A percentile compares a stretch with the other conserved stretches of the same genome.
Conservation (phyloP, 1,284 basidiomycete species). For the Neolentinus lepideus region DNA sequence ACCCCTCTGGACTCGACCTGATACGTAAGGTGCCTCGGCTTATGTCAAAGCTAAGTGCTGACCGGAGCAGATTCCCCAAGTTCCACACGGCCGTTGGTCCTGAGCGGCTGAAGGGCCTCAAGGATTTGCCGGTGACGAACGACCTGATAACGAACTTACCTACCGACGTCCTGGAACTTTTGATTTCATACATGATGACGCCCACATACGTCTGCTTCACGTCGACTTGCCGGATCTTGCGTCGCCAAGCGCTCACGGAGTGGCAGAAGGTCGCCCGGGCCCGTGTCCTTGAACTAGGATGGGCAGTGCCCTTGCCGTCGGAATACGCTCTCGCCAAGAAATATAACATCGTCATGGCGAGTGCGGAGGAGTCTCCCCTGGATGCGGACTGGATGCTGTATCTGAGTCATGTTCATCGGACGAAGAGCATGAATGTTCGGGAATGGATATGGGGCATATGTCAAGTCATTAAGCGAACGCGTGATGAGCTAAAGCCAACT, state of each 20-base stretch:
- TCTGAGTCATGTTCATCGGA: constrained; percentile 17
- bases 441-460: constrained; percentile 18
- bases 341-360: constrained; percentile 10
- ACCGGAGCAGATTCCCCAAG: constrained; percentile 15
- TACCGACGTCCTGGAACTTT: constrained; percentile 14
- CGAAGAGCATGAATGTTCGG: constrained; percentile 18
- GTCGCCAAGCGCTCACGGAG: constrained; percentile 18
- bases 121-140: background rate
- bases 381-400: constrained; percentile 20
- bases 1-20: constrained; percentile 16
- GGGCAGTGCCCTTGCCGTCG: constrained; percentile 15
- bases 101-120: constrained; percentile 6
- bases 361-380: constrained; percentile 11
- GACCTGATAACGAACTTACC: constrained; percentile 16
- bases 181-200: constrained; percentile 16
- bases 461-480: constrained; percentile 5
- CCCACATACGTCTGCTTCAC: constrained; percentile 15
- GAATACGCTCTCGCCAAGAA: constrained; percentile 11
- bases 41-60: background rate
- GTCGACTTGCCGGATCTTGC: constrained; percentile 19
- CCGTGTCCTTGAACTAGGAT: constrained; percentile 17
- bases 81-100: constrained; percentile 12
- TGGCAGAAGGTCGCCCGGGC: constrained; percentile 18
- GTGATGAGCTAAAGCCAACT: constrained; percentile 4
- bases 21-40: constrained; percentile 10